Evolutionary conservation across 768 basidiomycete species (phyloP).

Genomic region (Amanita fuliginea): DNA sequence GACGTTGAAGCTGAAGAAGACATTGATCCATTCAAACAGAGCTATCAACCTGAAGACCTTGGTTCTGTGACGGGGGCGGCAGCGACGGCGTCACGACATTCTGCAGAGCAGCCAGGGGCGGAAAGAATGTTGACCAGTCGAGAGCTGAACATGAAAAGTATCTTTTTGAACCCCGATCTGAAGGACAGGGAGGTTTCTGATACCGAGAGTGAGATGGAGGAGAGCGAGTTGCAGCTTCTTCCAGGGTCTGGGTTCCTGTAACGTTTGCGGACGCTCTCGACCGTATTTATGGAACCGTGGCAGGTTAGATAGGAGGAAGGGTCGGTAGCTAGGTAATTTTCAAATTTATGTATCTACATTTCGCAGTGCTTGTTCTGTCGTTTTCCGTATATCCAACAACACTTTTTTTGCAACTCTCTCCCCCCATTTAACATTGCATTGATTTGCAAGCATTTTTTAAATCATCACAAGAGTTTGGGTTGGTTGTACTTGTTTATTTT

Average conservation of each 20-base stretch:
- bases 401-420: no score
- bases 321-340: background rate
- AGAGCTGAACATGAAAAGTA: slow-evolving; percentile 32
- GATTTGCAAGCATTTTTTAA: no score
- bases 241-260: slow-evolving; percentile 27
- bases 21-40: slow-evolving; percentile 30
- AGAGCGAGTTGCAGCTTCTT: slow-evolving; percentile 23
- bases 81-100: background rate
- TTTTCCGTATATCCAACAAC: background rate
- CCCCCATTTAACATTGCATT: no score
- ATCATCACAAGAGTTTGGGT: no score
- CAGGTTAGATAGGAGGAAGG: background rate
- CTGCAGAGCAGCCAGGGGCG: slow-evolving; percentile 7
- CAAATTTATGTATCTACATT: background rate
- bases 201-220: slow-evolving; percentile 14
- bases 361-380: background rate
- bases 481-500: background rate
- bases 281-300: background rate
- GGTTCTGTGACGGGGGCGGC: background rate
- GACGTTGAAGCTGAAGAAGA: slow-evolving; percentile 22
- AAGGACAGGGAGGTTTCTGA: slow-evolving; percentile 5
- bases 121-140: slow-evolving; percentile 25
- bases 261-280: background rate
- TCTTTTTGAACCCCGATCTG: slow-evolving; percentile 16
- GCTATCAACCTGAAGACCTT: slow-evolving; percentile 14